Percentiles rank a stretch among this genome's conserved stretches.
phyloP scores from a whole-genome alignment of 495 filamentous ascomycete species.

The Penicillium coprophilum region DNA sequence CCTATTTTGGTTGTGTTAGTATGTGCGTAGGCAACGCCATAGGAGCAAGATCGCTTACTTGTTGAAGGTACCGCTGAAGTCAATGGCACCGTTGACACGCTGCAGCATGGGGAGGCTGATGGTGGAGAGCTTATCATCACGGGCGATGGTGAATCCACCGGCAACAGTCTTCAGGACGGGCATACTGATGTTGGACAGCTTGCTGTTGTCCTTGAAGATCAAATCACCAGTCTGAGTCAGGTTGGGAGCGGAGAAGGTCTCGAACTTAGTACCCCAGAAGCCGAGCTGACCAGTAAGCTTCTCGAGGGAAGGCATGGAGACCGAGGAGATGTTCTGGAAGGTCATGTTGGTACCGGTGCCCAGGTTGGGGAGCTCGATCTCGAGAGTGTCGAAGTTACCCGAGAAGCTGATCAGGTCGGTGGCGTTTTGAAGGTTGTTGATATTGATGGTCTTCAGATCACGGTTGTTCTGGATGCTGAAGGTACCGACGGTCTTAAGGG shows the following conservation, averaged over 20 bases:
- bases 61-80: slow-evolving; percentile 82
- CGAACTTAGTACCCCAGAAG: slow-evolving; percentile 79
- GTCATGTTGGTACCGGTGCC: slow-evolving; percentile 78
- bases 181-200: slow-evolving; percentile 75
- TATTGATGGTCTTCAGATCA: slow-evolving; percentile 64
- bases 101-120: slow-evolving; percentile 68
- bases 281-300: slow-evolving; percentile 75
- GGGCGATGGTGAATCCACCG: slow-evolving; percentile 79
- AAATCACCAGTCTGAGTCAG: slow-evolving; percentile 75
- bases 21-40: slow-evolving; percentile 3
- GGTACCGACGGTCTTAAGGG: slow-evolving; percentile 58
- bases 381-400: slow-evolving; percentile 53
- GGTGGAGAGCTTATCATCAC: slow-evolving; percentile 71
- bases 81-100: slow-evolving; percentile 79
- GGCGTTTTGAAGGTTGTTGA: slow-evolving; percentile 68
- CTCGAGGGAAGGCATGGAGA: slow-evolving; percentile 74
- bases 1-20: slow-evolving; percentile 48
- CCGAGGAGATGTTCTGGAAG: slow-evolving; percentile 74
- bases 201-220: slow-evolving; percentile 74
- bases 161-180: slow-evolving; percentile 64
- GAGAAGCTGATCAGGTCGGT: slow-evolving; percentile 60
- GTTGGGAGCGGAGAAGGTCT: slow-evolving; percentile 68
- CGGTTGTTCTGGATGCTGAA: slow-evolving; percentile 84
- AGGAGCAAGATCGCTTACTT: slow-evolving; percentile 57
- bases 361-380: slow-evolving; percentile 77